Percentiles rank a stretch among this genome's conserved stretches.
phyloP scores from a whole-genome alignment of 1,284 basidiomycete species.

The Boletellus deceptivus region DNA sequence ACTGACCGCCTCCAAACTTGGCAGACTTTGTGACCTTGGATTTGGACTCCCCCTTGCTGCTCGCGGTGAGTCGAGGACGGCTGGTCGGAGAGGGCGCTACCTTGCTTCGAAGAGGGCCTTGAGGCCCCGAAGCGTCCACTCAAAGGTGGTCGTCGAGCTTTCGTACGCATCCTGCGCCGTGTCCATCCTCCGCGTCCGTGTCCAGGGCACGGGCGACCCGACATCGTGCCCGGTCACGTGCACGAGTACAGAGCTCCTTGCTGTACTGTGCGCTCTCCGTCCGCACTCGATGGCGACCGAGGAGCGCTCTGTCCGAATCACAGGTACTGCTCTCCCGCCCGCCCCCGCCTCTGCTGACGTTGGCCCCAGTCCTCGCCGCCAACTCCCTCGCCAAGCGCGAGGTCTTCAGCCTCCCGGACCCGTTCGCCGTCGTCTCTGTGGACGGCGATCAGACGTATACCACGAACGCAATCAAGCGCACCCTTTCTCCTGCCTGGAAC shows the following conservation, averaged over 20 bases:
- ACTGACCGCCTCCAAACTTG: conserved; percentile 65
- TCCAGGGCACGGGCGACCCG: too few relatives aligned
- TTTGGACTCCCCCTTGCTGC: conserved; percentile 63
- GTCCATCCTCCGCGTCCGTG: conserved; percentile 22
- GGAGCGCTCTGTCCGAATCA: conserved; percentile 24
- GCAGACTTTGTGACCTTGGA: conserved; percentile 68
- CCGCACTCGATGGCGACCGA: conserved; percentile 22
- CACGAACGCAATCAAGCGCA: conserved; percentile 81
- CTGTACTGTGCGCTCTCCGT: not conserved
- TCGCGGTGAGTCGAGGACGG: not conserved
- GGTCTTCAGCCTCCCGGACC: conserved; percentile 90
- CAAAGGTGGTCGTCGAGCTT: conserved; percentile 63
- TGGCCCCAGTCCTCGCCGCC: conserved; percentile 74
- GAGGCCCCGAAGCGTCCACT: conserved; percentile 72
- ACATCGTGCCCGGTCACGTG: conserved; percentile 18
- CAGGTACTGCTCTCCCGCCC: conserved; percentile 10
- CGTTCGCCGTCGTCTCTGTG: conserved; percentile 94
- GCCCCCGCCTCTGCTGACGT: not conserved
- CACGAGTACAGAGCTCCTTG: not conserved
- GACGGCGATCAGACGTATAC: conserved; percentile 95
- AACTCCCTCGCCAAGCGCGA: conserved; percentile 89
- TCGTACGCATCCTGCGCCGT: conserved; percentile 39
- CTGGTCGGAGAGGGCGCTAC: conserved; percentile 22
- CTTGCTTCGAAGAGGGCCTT: conserved; percentile 72
- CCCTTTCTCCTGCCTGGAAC: conserved; percentile 91